A percentile compares a stretch with the other conserved stretches of the same genome.
Evolutionary conservation across 192 early-diverging fungal species (phyloP).

Genomic region (Podila minutissima): DNA sequence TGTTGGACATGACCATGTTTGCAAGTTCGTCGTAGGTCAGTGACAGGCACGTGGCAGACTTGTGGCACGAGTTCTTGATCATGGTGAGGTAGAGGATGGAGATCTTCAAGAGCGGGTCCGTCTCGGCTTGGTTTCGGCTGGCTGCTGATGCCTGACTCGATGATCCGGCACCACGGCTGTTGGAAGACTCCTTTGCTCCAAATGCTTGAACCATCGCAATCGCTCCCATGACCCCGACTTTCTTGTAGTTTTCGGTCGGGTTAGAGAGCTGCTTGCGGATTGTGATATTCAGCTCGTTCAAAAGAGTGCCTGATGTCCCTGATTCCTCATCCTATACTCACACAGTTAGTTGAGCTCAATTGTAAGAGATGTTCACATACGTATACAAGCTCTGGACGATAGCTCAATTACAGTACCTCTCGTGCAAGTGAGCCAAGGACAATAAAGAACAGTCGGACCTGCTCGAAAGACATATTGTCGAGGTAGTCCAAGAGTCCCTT

Average conservation of each 20-base stretch:
- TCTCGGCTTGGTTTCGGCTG: constrained; percentile 21
- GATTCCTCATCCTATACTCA: constrained; percentile 34
- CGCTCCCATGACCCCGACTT: constrained; percentile 77
- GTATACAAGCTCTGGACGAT: not conserved
- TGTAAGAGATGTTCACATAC: not conserved
- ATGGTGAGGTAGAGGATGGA: constrained; percentile 68
- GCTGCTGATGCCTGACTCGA: constrained; percentile 44
- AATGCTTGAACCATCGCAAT: constrained; percentile 72
- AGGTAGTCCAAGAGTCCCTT: constrained; percentile 80
- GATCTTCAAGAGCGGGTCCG: constrained; percentile 56
- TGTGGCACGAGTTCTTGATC: constrained; percentile 53
- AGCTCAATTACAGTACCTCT: constrained; percentile 36
- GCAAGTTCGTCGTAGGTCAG: constrained; percentile 81
- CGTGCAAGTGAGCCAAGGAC: constrained; percentile 70
- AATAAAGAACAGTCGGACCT: constrained; percentile 73
- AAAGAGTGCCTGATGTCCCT: constrained; percentile 56
- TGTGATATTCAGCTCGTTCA: constrained; percentile 77
- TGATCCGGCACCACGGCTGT: constrained; percentile 20
- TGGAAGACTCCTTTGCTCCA: constrained; percentile 47
- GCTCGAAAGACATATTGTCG: constrained; percentile 70
- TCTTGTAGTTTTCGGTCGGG: constrained; percentile 67
- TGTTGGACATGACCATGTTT: constrained; percentile 62
- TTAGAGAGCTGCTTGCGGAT: constrained; percentile 84
- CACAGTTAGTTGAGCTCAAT: not conserved
- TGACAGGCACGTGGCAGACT: constrained; percentile 64